Conservation (phyloP, 768 basidiomycete genomes). For the Coprinellus micaceus region DNA sequence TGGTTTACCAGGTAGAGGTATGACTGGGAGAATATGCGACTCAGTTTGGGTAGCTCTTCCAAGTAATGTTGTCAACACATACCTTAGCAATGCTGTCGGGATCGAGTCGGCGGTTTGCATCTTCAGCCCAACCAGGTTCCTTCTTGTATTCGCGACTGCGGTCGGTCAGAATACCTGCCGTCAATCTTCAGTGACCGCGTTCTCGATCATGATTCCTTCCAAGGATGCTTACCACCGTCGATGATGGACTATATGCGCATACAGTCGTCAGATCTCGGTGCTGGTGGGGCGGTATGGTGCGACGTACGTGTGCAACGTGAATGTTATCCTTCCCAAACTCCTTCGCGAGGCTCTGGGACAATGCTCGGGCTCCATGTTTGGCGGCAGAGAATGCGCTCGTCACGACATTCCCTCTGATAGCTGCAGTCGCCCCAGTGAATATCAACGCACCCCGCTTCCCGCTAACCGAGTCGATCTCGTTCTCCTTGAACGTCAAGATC, state of each 20-base stretch:
- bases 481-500: conserved; percentile 57
- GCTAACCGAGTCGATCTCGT: conserved; percentile 42
- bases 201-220: background rate
- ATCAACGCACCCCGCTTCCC: conserved; percentile 62
- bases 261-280: background rate
- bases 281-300: conserved; percentile 25
- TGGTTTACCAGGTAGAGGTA: conserved; percentile 67
- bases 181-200: too few species aligned
- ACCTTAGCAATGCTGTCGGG: conserved; percentile 73
- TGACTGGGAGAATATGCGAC: conserved; percentile 35
- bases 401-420: conserved; percentile 54
- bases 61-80: conserved; percentile 18
- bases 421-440: conserved; percentile 73
- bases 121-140: conserved; percentile 37
- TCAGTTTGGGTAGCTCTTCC: too few species aligned
- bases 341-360: conserved; percentile 70
- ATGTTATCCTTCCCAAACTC: conserved; percentile 75
- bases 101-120: conserved; percentile 46
- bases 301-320: conserved; percentile 69
- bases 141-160: too few species aligned
- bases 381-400: conserved; percentile 64
- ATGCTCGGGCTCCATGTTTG: conserved; percentile 58
- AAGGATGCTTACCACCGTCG: conserved; percentile 49
- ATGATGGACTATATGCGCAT: conserved; percentile 57
- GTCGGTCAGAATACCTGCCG: too few species aligned